Percentiles rank a stretch among this genome's conserved stretches.
Evolutionary conservation across 2,329 filamentous ascomycete genomes (phyloP).

Genomic region (Berkeleyomyces rouxiae): DNA sequence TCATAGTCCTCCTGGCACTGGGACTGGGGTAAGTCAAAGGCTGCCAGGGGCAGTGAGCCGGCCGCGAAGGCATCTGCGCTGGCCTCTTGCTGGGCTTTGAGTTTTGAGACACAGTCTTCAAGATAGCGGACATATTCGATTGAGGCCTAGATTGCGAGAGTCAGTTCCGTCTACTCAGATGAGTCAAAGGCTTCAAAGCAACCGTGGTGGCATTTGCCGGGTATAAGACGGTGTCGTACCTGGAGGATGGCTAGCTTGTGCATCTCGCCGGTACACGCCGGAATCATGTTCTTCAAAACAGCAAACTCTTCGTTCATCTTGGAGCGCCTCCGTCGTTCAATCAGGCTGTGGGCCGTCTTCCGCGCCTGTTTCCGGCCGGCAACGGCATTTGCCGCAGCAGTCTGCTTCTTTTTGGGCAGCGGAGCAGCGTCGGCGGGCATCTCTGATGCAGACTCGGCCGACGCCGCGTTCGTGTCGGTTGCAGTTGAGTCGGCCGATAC

Average conservation of each 20-base stretch:
- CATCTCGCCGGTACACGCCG: constrained; percentile 93
- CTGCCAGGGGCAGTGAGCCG: not conserved
- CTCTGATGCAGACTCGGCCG: not conserved
- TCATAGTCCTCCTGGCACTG: constrained; percentile 19
- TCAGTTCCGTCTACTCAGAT: not conserved
- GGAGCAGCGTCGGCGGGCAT: constrained; percentile 1
- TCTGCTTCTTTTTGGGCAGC: constrained; percentile 58
- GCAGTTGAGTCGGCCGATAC: not conserved
- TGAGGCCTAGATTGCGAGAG: constrained; percentile 45
- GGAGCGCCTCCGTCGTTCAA: constrained; percentile 72
- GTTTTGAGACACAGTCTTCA: constrained; percentile 67
- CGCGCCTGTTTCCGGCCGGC: constrained; percentile 88
- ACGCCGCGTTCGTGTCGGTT: not conserved
- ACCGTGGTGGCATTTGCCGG: not conserved
- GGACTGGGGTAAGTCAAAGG: constrained; percentile 3
- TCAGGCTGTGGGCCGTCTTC: constrained; percentile 91
- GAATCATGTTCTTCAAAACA: constrained; percentile 86
- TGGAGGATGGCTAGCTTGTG: constrained; percentile 92
- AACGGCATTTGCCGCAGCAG: constrained; percentile 51
- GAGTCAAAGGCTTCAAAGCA: not conserved
- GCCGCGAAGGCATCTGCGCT: constrained; percentile 16
- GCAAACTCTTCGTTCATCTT: constrained; percentile 99
- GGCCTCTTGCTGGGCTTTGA: constrained; percentile 44
- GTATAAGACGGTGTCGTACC: constrained; percentile 32
- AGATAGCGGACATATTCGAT: constrained; percentile 95